A percentile compares a stretch with the other conserved stretches of the same genome.
Conservation (phyloP, 2,329 filamentous ascomycete species). For the Pseudogymnoascus verrucosus region DNA sequence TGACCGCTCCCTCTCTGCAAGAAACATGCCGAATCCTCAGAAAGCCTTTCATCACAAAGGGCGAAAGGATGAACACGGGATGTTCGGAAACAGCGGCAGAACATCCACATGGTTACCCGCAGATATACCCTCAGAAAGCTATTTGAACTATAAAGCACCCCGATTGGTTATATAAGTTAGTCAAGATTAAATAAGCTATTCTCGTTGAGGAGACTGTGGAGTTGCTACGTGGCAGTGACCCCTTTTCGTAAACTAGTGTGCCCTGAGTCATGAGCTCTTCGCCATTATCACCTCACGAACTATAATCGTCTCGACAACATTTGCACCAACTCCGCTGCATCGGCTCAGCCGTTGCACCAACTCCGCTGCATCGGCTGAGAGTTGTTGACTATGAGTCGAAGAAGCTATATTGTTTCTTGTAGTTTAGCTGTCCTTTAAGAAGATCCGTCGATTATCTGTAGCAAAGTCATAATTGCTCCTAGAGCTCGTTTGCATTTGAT, state of each 20-base stretch:
- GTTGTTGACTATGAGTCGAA: background rate
- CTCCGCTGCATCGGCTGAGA: background rate
- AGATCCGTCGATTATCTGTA: background rate
- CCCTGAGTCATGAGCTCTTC: background rate
- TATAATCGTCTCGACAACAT: background rate
- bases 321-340: background rate
- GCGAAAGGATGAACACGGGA: background rate
- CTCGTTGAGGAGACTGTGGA: too few species aligned
- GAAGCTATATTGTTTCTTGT: background rate
- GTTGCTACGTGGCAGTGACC: background rate
- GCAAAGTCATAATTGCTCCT: background rate
- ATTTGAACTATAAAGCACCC: background rate
- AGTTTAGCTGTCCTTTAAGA: background rate
- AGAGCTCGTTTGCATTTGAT: background rate
- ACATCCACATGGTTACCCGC: background rate
- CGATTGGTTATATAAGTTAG: background rate
- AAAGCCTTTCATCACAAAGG: background rate
- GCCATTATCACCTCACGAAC: too few species aligned
- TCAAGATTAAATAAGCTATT: background rate
- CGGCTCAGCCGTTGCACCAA: background rate
- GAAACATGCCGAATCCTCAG: background rate
- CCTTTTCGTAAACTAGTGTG: background rate
- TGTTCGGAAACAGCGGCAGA: background rate
- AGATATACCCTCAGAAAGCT: background rate
- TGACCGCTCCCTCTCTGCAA: background rate